These are phyloP conservation scores for Pyricularia sp. DNA, from an alignment of 2,329 filamentous ascomycete genomes.

Conservation along the genomic window DNA sequence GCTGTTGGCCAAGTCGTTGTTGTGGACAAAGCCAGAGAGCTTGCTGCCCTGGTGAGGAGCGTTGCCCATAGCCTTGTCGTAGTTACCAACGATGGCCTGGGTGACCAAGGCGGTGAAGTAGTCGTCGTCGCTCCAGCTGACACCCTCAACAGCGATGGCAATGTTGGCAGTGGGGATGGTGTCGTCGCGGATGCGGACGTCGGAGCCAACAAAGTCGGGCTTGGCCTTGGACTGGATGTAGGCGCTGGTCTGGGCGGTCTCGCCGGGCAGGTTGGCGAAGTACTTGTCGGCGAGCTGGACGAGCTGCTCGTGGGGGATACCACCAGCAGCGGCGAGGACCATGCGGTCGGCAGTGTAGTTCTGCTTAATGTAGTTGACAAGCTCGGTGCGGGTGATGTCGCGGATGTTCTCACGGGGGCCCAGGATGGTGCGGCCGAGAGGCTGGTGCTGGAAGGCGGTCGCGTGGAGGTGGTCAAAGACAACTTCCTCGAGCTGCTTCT, in stretches of 20 bases:
- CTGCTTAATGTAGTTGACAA: conserved; percentile 94
- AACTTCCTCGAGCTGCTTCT: conserved; percentile 99
- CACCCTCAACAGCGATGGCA: conserved; percentile 96
- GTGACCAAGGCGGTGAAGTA: conserved; percentile 98
- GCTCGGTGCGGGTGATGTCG: conserved; percentile 85
- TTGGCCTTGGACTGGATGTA: conserved; percentile 73
- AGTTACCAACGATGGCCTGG: conserved; percentile 98
- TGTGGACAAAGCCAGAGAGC: conserved; percentile 88
- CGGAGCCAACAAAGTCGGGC: conserved; percentile 94
- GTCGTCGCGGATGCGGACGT: conserved; percentile 92
- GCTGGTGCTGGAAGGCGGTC: conserved; percentile 93
- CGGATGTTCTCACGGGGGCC: conserved; percentile 98
- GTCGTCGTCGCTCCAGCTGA: conserved; percentile 98
- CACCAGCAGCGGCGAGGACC: conserved; percentile 94
- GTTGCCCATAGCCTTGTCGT: conserved; percentile 97
- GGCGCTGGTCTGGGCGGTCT: conserved; percentile 65
- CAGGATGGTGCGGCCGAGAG: conserved; percentile 93
- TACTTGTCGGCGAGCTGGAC: conserved; percentile 95
- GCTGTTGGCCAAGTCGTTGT: conserved; percentile 95
- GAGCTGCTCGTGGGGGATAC: conserved; percentile 85
- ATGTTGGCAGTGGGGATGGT: conserved; percentile 95
- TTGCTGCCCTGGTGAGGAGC: conserved; percentile 97
- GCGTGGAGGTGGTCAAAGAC: conserved; percentile 99
- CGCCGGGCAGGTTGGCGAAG: conserved; percentile 71
- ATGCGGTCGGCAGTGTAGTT: conserved; percentile 99